phyloP scores from a whole-genome alignment of 306 rosid genomes.

The Trifolium fragiferum region DNA sequence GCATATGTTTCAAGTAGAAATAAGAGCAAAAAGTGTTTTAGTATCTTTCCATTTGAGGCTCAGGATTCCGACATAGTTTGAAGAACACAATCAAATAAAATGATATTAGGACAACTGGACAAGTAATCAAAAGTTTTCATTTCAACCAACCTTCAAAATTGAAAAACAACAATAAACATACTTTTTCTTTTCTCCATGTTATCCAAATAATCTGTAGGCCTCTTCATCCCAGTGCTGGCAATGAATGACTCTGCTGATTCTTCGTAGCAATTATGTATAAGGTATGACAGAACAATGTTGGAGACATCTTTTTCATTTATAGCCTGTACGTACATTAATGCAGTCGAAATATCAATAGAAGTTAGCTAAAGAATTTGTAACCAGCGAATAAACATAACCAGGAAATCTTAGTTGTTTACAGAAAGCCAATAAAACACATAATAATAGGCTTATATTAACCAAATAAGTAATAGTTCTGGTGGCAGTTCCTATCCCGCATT shows the following conservation, averaged over 20 bases:
- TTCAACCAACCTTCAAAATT: conserved; percentile 16
- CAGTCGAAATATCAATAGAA: conserved; percentile 6
- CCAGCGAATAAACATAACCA: conserved; percentile 28
- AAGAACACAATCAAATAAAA: conserved; percentile 2
- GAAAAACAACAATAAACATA: conserved; percentile 41
- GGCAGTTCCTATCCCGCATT: not conserved
- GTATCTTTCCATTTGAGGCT: conserved; percentile 16
- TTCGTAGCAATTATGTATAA: conserved; percentile 82
- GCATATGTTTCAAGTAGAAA: conserved; percentile 15
- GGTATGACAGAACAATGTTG: conserved; percentile 76
- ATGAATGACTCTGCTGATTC: conserved; percentile 82
- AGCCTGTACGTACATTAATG: conserved; percentile 49
- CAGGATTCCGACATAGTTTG: conserved; percentile 17
- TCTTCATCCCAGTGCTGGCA: conserved; percentile 71
- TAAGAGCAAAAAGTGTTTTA: not conserved
- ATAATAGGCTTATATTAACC: conserved; percentile 4
- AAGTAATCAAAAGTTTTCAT: not conserved
- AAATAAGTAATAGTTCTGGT: not conserved
- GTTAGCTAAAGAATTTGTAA: not conserved
- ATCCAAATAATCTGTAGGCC: conserved; percentile 60
- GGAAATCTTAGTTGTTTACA: conserved; percentile 22
- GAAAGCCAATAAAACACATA: conserved; percentile 28
- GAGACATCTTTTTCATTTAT: conserved; percentile 68
- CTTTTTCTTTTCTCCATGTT: conserved; percentile 90
- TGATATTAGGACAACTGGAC: not conserved